phyloP scores from a whole-genome alignment of 148 eudicot genomes.

The Gaultheria prostrata region DNA sequence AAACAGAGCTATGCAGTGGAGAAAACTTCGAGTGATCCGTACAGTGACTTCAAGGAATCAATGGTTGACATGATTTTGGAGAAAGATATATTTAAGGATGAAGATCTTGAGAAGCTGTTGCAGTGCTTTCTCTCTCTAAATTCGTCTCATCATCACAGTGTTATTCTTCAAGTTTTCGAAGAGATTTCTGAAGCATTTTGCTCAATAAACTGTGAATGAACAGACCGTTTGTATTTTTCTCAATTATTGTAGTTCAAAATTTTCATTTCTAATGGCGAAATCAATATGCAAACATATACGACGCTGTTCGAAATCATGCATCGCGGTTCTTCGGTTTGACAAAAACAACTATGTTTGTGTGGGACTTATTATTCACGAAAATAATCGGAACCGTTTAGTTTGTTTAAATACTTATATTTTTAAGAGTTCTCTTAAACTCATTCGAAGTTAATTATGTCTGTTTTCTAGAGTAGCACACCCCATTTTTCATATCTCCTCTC shows the following conservation, averaged over 20 bases:
- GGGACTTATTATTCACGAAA: no score
- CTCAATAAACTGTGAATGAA: neutral
- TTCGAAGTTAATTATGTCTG: no score
- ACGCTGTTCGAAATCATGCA: no score
- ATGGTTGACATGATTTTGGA: conserved; percentile 64
- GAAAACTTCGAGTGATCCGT: conserved; percentile 38
- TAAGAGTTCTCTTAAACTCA: no score
- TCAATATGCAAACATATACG: no score
- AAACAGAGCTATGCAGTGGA: conserved; percentile 30
- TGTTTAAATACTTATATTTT: no score
- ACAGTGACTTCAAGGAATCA: conserved; percentile 46
- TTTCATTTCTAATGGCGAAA: no score
- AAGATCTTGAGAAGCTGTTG: conserved; percentile 42
- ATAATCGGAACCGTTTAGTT: no score
- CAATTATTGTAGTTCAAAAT: neutral
- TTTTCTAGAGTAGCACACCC: no score
- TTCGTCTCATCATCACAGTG: conserved; percentile 28
- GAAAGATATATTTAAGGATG: conserved; percentile 28
- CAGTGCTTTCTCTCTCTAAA: conserved; percentile 46
- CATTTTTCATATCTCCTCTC: no score
- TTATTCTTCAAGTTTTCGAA: conserved; percentile 39
- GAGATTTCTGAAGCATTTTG: conserved; percentile 42
- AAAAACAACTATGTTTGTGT: no score
- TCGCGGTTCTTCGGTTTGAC: no score
- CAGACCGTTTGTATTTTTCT: neutral